phyloP scores from a whole-genome alignment of 208 protist species.

The Leishmania turanica region DNA sequence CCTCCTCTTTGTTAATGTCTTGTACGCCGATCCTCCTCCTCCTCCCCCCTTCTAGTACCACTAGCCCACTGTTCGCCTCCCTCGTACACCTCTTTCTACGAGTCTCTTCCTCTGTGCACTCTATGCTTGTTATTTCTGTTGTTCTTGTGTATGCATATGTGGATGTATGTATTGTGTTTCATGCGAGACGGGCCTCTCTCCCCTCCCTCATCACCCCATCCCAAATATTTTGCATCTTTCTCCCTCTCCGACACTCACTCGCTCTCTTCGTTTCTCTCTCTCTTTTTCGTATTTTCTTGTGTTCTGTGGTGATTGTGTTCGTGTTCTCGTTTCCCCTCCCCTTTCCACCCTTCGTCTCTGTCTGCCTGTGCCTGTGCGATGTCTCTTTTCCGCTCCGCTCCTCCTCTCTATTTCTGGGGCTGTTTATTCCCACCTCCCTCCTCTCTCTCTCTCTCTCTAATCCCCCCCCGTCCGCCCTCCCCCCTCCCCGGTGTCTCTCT shows the following conservation, averaged over 20 bases:
- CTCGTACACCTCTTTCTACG: not conserved
- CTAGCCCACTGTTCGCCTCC: not conserved
- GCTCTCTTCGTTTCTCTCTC: not conserved
- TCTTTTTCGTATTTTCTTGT: conserved; percentile 1
- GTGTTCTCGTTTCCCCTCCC: not conserved
- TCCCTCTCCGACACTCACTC: conserved; percentile 3
- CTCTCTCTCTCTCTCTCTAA: not conserved
- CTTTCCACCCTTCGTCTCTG: not conserved
- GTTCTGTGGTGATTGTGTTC: not conserved
- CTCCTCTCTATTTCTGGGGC: conserved; percentile 13
- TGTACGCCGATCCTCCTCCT: not conserved
- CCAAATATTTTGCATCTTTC: not conserved
- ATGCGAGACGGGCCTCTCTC: not conserved
- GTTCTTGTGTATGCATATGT: conserved; percentile 13
- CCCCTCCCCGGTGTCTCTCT: not conserved
- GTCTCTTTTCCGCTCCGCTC: not conserved
- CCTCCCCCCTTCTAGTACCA: no score
- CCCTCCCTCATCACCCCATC: not conserved
- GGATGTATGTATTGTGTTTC: conserved; percentile 4
- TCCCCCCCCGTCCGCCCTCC: no score
- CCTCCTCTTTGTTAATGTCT: not conserved
- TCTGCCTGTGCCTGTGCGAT: not conserved
- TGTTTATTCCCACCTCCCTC: not conserved
- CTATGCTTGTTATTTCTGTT: conserved; percentile 13
- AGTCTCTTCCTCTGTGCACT: not conserved